Conservation (phyloP, 2,329 filamentous ascomycete species). For the Xylaria sp. region DNA sequence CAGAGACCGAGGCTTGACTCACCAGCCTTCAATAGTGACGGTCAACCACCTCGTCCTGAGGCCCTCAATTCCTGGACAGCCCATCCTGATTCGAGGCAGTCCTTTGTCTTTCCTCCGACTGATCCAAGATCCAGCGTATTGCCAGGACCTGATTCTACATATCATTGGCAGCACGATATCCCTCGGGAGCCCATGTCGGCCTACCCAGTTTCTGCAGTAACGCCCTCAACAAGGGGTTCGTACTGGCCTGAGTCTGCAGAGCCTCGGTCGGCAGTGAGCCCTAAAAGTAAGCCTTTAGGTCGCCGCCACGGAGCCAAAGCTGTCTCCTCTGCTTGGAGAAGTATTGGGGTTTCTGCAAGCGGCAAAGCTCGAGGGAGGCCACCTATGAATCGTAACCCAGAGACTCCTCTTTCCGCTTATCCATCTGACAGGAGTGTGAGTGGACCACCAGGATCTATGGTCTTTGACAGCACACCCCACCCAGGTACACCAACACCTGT, state of each 20-base stretch:
- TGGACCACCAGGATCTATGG: constrained; percentile 47
- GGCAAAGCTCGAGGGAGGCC: constrained; percentile 81
- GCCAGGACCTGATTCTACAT: constrained; percentile 41
- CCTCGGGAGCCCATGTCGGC: constrained; percentile 67
- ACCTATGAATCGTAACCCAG: constrained; percentile 68
- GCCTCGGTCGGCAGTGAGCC: constrained; percentile 76
- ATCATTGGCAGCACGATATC: constrained; percentile 57
- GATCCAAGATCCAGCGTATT: constrained; percentile 47
- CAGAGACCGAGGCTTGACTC: constrained; percentile 68
- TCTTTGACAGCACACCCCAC: constrained; percentile 33
- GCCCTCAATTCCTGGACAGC: constrained; percentile 57
- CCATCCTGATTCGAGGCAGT: constrained; percentile 49
- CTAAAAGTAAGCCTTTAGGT: constrained; percentile 53
- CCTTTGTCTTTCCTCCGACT: constrained; percentile 46
- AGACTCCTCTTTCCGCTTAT: constrained; percentile 73
- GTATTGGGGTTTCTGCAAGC: constrained; percentile 63
- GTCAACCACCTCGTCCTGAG: constrained; percentile 55
- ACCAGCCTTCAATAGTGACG: constrained; percentile 42
- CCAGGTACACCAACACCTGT: constrained; percentile 29
- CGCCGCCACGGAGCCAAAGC: constrained; percentile 80
- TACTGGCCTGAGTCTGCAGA: constrained; percentile 65
- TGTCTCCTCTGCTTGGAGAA: constrained; percentile 89
- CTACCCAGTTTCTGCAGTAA: constrained; percentile 80
- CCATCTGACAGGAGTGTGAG: constrained; percentile 60
- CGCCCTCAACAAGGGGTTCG: constrained; percentile 60